Evolutionary conservation across 805 yeast genomes (phyloP).

Genomic region (Zygosaccharomyces bailii): DNA sequence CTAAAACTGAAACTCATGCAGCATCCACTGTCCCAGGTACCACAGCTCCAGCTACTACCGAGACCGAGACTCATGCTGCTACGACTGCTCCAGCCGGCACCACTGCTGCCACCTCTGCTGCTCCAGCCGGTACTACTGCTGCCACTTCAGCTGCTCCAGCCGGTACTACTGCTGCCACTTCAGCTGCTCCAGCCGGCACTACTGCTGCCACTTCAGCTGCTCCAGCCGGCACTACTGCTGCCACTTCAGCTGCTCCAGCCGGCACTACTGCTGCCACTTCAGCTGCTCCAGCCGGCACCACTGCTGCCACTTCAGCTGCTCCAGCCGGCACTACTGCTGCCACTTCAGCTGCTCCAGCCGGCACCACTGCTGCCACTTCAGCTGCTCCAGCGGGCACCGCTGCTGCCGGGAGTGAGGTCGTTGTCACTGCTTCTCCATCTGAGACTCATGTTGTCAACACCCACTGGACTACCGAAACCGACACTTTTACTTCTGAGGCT

Average conservation of each 20-base stretch:
- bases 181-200: slow-evolving; percentile 2
- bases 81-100: slow-evolving; percentile 4
- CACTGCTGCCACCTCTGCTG: slow-evolving; percentile 3
- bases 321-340: slow-evolving; percentile 1
- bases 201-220: slow-evolving; percentile 2
- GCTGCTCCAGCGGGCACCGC: slow-evolving; percentile 1
- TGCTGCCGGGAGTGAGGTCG: slow-evolving; percentile 6
- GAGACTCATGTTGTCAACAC: slow-evolving; percentile 1
- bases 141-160: slow-evolving; percentile 4
- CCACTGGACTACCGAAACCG: slow-evolving; percentile 6
- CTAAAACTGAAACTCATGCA: not conserved
- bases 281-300: slow-evolving; percentile 1
- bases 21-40: not conserved
- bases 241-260: slow-evolving; percentile 4
- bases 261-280: not conserved
- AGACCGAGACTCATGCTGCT: slow-evolving; percentile 3
- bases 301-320: slow-evolving; percentile 6
- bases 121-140: slow-evolving; percentile 12
- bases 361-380: slow-evolving; percentile 1
- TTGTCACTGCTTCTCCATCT: slow-evolving; percentile 13
- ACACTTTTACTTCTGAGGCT: slow-evolving; percentile 2
- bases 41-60: not conserved
- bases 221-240: slow-evolving; percentile 11
- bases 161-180: not conserved
- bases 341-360: slow-evolving; percentile 8